These are phyloP conservation scores for Magnaporthiopsis poae DNA, from an alignment of 2,329 filamentous ascomycete genomes.

Conservation along the genomic window DNA sequence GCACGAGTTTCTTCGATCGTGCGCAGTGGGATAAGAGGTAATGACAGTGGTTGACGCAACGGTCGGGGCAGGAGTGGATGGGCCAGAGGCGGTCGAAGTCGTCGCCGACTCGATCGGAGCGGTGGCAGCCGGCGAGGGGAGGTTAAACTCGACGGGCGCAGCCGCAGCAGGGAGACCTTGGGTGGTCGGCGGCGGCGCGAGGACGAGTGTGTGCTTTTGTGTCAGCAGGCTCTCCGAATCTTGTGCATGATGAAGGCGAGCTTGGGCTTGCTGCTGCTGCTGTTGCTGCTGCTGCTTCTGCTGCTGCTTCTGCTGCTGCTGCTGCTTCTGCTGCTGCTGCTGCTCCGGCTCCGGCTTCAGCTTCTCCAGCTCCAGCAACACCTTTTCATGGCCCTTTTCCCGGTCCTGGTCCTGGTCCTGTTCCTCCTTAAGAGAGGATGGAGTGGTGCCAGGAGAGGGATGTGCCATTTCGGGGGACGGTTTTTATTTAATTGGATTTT, in stretches of 20 bases:
- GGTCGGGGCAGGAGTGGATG: neutral
- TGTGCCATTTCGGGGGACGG: conserved; percentile 24
- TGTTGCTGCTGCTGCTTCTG: conserved; percentile 9
- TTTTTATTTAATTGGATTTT: conserved; percentile 27
- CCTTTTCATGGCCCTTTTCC: conserved; percentile 7
- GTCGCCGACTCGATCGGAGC: conserved; percentile 1
- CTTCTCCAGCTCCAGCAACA: conserved; percentile 6
- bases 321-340: conserved; percentile 11
- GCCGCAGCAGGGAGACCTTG: too few species aligned
- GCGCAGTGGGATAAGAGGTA: too few species aligned
- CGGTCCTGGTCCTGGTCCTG: conserved; percentile 11
- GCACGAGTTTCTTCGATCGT: too few species aligned
- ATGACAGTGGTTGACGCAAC: too few species aligned
- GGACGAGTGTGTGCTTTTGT: conserved; percentile 4
- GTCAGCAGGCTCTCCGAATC: too few species aligned
- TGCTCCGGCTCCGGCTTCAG: conserved; percentile 9
- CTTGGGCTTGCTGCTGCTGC: conserved; percentile 10
- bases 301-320: conserved; percentile 8
- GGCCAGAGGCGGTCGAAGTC: neutral
- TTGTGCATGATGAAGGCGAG: conserved; percentile 1
- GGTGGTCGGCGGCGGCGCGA: neutral
- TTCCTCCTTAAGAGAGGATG: conserved; percentile 1
- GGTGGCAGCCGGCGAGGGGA: neutral
- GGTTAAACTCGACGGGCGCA: too few species aligned
- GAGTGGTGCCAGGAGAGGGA: conserved; percentile 11